phyloP scores from a whole-genome alignment of 768 basidiomycete species.

The Mycena epipterygia region DNA sequence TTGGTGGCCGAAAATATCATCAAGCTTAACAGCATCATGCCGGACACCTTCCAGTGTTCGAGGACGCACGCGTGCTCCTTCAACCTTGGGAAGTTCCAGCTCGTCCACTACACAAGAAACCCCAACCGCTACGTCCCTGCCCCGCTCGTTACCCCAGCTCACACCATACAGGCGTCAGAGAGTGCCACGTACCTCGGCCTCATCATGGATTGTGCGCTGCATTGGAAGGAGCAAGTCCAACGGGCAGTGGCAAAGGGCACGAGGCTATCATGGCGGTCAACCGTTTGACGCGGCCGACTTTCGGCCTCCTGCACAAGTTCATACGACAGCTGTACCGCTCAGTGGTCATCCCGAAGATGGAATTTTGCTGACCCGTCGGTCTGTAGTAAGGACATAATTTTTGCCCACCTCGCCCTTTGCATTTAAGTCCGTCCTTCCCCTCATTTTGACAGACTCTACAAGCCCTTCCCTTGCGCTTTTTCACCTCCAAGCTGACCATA shows the following conservation, averaged over 20 bases:
- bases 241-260: constrained; percentile 22
- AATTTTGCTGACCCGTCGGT: too few relatives aligned
- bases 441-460: too few relatives aligned
- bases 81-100: constrained; percentile 19
- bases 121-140: too few relatives aligned
- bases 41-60: neutral
- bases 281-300: constrained; percentile 11
- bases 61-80: constrained; percentile 11
- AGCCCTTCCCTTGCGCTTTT: too few relatives aligned
- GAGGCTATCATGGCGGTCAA: neutral
- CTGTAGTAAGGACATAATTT: too few relatives aligned
- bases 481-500: too few relatives aligned
- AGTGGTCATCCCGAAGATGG: constrained; percentile 1
- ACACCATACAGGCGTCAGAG: too few relatives aligned
- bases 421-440: too few relatives aligned
- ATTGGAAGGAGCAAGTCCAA: constrained; percentile 29
- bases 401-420: too few relatives aligned
- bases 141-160: too few relatives aligned
- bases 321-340: constrained; percentile 26
- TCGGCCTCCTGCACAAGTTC: constrained; percentile 24
- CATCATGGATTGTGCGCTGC: constrained; percentile 1
- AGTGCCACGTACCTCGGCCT: too few relatives aligned
- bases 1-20: neutral
- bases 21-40: constrained; percentile 1
- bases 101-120: constrained; percentile 19